Evolutionary conservation across 129 eudicot species (phyloP), one percentile per base, ranked within the genome.

Genomic region (Flaveria trinervia): DNA sequence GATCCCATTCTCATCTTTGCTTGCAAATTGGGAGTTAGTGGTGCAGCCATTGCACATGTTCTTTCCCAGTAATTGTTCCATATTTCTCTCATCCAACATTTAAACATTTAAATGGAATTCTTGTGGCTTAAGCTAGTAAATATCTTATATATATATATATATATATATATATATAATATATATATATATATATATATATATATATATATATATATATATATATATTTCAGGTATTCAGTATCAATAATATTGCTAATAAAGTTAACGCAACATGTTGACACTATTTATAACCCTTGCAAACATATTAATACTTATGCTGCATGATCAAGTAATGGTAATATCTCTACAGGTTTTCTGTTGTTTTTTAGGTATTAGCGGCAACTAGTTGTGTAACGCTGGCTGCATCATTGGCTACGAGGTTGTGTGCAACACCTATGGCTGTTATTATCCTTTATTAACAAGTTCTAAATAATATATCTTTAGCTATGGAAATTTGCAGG

Each of bases 31-130:
- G 98, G 98, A 43, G 98, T 92, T 17, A 83, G 90, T 69, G 98
- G 98, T 69, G 98, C 98, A 39, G 96, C 96, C 78, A 92, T 92
- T 81, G 92, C 96, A 51, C 98, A 92, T 73, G 98, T 92, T 68
- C 80, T 92, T 48, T 91, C 97, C 73, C 97, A 91, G 97, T 91
- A 81, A 78, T 14, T 36, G 3, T 49, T 78, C 56, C 55, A 60
- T 41, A 43, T 57, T 57, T 56, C 10, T 57, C 70, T 48, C 28
- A 12, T 12, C 70, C 44, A 50, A 46, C 13, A 28, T 62, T 52
- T 30, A 72, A 39, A 23, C 16, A 20, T 30, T 55, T 69, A 6
- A 6, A 65, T n/a, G 14, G 0, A 6, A 43, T 28, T 28, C 61
- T 46, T 39, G 41, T 49, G 72, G 59, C 44, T 50, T n/a, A 39